A percentile compares a stretch with the other conserved stretches of the same genome.
These are phyloP conservation scores for Talaromyces ruber DNA, from an alignment of 495 filamentous ascomycete species.

Conservation along the genomic window DNA sequence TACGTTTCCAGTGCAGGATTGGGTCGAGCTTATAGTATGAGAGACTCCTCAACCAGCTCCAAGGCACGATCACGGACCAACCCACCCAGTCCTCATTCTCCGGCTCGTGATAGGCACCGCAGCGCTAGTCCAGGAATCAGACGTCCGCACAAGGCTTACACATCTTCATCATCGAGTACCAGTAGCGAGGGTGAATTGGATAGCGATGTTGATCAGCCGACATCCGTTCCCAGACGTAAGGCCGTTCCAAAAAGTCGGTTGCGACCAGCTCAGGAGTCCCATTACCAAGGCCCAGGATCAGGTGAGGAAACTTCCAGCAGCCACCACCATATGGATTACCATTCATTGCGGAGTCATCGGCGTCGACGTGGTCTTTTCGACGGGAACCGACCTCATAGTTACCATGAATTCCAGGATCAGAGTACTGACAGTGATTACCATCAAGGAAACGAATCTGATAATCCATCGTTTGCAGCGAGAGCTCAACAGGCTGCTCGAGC, in stretches of 20 bases:
- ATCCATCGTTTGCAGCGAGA: conserved; percentile 11
- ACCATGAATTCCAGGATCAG: conserved; percentile 8
- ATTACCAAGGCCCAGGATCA: conserved; percentile 17
- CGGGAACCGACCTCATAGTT: conserved; percentile 9
- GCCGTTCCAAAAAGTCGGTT: conserved; percentile 37
- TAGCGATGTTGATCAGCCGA: conserved; percentile 13
- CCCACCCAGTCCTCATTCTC: conserved; percentile 23
- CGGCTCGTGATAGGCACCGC: conserved; percentile 21
- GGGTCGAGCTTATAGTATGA: conserved; percentile 34
- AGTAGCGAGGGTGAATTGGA: conserved; percentile 26
- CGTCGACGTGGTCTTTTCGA: conserved; percentile 1
- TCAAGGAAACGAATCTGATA: conserved; percentile 33
- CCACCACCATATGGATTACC: not conserved
- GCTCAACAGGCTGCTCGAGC: not conserved
- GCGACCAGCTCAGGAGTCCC: conserved; percentile 23
- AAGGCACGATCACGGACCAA: conserved; percentile 23
- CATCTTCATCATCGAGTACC: conserved; percentile 27
- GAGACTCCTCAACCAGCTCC: conserved; percentile 29
- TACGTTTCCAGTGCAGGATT: conserved; percentile 38
- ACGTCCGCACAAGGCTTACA: conserved; percentile 12
- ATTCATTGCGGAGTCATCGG: conserved; percentile 5
- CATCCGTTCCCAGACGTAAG: conserved; percentile 24
- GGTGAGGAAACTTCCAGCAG: conserved; percentile 21
- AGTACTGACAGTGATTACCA: conserved; percentile 18
- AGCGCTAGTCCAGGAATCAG: conserved; percentile 32